phyloP scores from a whole-genome alignment of 495 filamentous ascomycete species.

The Eremomyces bilateralis region DNA sequence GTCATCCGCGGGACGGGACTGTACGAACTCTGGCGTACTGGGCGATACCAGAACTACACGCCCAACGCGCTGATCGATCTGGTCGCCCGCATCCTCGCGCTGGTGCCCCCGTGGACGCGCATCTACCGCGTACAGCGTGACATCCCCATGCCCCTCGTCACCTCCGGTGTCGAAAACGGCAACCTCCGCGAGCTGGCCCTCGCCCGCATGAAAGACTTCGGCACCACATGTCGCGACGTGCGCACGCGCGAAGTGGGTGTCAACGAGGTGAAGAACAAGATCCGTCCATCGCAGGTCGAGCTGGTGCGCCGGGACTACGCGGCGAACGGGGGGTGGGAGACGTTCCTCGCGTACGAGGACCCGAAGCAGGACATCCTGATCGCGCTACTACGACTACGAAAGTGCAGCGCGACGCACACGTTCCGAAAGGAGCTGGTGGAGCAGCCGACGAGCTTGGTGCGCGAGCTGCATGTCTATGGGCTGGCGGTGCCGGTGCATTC shows the following conservation, averaged over 20 bases:
- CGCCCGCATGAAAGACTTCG: conserved; percentile 94
- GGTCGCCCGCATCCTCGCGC: conserved; percentile 79
- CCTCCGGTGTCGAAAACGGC: conserved; percentile 90
- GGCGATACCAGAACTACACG: conserved; percentile 94
- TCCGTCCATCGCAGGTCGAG: conserved; percentile 87
- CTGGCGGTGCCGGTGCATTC: conserved; percentile 88
- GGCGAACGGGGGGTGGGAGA: conserved; percentile 95
- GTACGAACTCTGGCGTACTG: conserved; percentile 94
- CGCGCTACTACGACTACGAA: conserved; percentile 69
- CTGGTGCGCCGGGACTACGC: conserved; percentile 87
- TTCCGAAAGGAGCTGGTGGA: conserved; percentile 71
- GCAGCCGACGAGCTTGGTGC: conserved; percentile 76
- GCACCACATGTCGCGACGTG: conserved; percentile 93
- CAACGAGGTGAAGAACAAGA: conserved; percentile 97
- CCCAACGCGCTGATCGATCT: conserved; percentile 90
- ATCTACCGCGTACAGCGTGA: conserved; percentile 98
- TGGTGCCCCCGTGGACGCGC: conserved; percentile 92
- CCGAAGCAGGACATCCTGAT: conserved; percentile 97
- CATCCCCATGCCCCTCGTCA: conserved; percentile 96
- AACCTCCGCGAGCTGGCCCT: conserved; percentile 86
- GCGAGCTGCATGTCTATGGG: conserved; percentile 92
- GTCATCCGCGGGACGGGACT: conserved; percentile 94
- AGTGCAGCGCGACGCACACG: conserved; percentile 74
- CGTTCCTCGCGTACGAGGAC: conserved; percentile 92
- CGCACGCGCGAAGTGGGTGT: conserved; percentile 92